These are phyloP conservation scores for Salvia hispanica DNA, from an alignment of 257 asterid genomes.

Conservation along the genomic window DNA sequence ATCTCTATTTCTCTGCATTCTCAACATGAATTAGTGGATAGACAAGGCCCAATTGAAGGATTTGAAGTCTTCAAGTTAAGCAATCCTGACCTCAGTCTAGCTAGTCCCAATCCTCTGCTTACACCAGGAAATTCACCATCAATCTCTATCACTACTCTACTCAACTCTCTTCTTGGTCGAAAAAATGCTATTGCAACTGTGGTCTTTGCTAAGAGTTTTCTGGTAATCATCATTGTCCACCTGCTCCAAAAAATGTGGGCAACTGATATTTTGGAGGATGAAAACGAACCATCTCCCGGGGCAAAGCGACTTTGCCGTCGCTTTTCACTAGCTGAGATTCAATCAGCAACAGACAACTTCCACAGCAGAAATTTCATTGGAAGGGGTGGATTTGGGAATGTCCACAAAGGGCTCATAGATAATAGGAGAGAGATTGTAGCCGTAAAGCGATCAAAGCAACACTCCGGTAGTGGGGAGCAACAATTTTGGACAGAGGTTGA, in stretches of 20 bases:
- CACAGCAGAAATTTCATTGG: conserved; percentile 45
- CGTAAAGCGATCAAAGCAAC: conserved; percentile 49
- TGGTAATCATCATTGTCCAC: conserved; percentile 47
- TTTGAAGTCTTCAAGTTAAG: conserved; percentile 67
- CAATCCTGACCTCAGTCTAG: conserved; percentile 64
- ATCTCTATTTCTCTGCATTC: conserved; percentile 48
- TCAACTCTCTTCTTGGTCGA: conserved; percentile 33
- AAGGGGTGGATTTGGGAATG: conserved; percentile 61
- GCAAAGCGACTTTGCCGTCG: conserved; percentile 40
- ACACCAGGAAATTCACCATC: conserved; percentile 25
- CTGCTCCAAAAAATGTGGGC: conserved; percentile 37
- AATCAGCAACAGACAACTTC: conserved; percentile 45
- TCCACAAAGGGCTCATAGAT: conserved; percentile 45
- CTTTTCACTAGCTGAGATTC: conserved; percentile 56
- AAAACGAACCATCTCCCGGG: conserved; percentile 34
- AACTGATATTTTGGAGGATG: conserved; percentile 31
- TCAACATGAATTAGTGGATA: conserved; percentile 21
- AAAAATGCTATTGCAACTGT: conserved; percentile 44
- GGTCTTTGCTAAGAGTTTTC: conserved; percentile 35
- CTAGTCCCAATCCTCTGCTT: conserved; percentile 40
- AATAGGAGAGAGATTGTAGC: conserved; percentile 45
- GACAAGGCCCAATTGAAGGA: conserved; percentile 54
- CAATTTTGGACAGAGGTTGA: conserved; percentile 67
- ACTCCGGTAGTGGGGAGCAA: conserved; percentile 58
- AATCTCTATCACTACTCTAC: conserved; percentile 7